phyloP scores from a whole-genome alignment of 176 grass and related monocot genomes.

The Hsuehochloa calcarea region DNA sequence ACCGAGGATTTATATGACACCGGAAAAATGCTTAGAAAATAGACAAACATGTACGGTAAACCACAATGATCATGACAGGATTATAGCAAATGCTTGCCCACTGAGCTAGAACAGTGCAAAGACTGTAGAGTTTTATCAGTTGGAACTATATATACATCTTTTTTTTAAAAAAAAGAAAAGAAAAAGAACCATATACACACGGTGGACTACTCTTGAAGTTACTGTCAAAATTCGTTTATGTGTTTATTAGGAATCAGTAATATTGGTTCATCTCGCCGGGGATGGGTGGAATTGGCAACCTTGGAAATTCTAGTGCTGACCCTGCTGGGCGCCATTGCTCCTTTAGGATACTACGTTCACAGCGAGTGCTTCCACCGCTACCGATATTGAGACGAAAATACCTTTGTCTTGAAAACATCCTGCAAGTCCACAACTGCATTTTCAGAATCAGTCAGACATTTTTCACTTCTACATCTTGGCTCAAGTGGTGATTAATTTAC shows the following conservation, averaged over 20 bases:
- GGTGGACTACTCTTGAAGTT: not conserved
- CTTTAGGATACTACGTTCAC: constrained; percentile 26
- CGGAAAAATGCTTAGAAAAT: not conserved
- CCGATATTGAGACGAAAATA: constrained; percentile 44
- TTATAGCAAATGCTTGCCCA: not conserved
- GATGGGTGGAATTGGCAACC: not conserved
- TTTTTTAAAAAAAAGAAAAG: too few relatives aligned
- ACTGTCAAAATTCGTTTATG: not conserved
- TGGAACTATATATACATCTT: not conserved
- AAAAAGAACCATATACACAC: not conserved
- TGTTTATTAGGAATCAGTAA: not conserved
- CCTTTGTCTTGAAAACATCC: constrained; percentile 56
- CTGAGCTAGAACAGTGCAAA: not conserved
- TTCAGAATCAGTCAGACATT: constrained; percentile 20
- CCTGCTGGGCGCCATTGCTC: constrained; percentile 49
- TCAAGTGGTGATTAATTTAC: not conserved
- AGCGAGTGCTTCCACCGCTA: constrained; percentile 22
- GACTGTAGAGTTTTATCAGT: not conserved
- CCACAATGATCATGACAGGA: constrained; percentile 15
- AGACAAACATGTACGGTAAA: not conserved
- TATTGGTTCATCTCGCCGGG: not conserved
- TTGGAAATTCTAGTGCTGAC: constrained; percentile 58
- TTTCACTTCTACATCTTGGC: not conserved
- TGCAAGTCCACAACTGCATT: constrained; percentile 31
- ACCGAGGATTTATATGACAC: constrained; percentile 26